These are phyloP conservation scores for Colletotrichum eremochloae DNA, from an alignment of 2,329 filamentous ascomycete species.

Conservation along the genomic window DNA sequence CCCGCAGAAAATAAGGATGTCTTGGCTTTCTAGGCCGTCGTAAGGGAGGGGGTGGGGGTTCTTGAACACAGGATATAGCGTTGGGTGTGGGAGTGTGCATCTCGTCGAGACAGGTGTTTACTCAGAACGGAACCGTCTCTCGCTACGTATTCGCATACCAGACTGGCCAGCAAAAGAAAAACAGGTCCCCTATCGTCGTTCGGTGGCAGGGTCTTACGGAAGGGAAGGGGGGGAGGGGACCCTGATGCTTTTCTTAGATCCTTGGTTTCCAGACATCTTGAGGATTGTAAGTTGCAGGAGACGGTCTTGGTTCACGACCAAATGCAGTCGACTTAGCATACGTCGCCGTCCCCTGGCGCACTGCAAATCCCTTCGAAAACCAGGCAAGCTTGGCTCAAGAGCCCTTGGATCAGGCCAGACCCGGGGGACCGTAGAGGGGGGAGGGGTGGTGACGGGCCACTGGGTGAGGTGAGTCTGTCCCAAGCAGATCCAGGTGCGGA, in stretches of 20 bases:
- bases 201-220: not conserved
- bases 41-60: not conserved
- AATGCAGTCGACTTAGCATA: not conserved
- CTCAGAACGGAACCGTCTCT: constrained; percentile 10
- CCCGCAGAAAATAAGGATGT: not conserved
- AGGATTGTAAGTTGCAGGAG: not conserved
- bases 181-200: not conserved
- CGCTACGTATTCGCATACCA: not conserved
- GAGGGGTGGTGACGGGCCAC: not conserved
- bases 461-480: constrained; percentile 34
- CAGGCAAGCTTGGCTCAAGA: not conserved
- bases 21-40: not conserved
- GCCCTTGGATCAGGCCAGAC: not conserved
- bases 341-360: not conserved
- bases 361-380: not conserved
- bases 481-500: not conserved
- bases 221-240: constrained; percentile 2
- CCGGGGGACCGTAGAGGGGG: not conserved
- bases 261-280: not conserved
- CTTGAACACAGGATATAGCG: not conserved
- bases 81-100: constrained; percentile 32
- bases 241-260: constrained; percentile 16
- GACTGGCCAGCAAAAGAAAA: no score
- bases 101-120: not conserved
- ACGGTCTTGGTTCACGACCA: not conserved